phyloP scores from a whole-genome alignment of 495 filamentous ascomycete genomes.

The Platismatia glauca region DNA sequence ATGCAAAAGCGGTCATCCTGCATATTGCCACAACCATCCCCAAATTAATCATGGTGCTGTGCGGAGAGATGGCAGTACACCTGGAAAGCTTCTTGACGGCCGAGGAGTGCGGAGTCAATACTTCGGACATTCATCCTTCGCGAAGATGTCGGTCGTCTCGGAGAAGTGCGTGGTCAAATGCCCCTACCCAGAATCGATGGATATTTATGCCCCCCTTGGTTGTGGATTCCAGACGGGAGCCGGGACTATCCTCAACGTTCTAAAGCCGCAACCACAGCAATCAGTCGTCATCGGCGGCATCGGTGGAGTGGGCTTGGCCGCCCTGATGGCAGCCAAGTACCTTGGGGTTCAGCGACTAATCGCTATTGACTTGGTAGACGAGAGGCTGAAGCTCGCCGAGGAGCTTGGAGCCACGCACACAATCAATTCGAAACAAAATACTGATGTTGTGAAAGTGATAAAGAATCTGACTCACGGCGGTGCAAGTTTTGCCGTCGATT shows the following conservation, averaged over 20 bases:
- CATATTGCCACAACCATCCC: slow-evolving; percentile 12
- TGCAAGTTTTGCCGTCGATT: not conserved
- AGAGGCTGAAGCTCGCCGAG: slow-evolving; percentile 34
- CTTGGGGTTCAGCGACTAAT: slow-evolving; percentile 28
- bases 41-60: not conserved
- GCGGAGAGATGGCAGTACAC: not conserved
- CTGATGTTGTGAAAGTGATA: not conserved
- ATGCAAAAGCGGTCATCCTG: slow-evolving; percentile 25
- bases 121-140: not conserved
- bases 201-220: slow-evolving; percentile 33
- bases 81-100: not conserved
- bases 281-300: slow-evolving; percentile 34
- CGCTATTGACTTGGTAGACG: slow-evolving; percentile 37
- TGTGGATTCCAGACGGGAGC: slow-evolving; percentile 37
- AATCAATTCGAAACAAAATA: slow-evolving; percentile 28
- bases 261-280: slow-evolving; percentile 17
- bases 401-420: slow-evolving; percentile 37
- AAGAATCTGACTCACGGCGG: not conserved
- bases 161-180: slow-evolving; percentile 28
- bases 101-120: not conserved
- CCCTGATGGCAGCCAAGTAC: slow-evolving; percentile 30
- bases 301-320: slow-evolving; percentile 38
- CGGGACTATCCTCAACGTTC: not conserved
- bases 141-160: slow-evolving; percentile 24
- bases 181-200: slow-evolving; percentile 24